A percentile compares a stretch with the other conserved stretches of the same genome.
phyloP scores from a whole-genome alignment of 345 rosid species.

The Erysimum cheiranthoides region DNA sequence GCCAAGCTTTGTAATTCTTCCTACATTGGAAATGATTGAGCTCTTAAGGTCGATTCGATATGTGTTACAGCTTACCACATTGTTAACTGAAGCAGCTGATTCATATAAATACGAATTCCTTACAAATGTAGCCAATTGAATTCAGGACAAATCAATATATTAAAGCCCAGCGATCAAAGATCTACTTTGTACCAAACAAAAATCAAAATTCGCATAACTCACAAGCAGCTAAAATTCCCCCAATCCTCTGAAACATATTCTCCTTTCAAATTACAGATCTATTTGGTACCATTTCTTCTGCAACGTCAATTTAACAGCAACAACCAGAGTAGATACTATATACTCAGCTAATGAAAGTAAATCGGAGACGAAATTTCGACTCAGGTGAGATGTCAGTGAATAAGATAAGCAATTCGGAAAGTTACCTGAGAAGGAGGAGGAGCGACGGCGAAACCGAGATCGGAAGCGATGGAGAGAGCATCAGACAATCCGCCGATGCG shows the following conservation, averaged over 20 bases:
- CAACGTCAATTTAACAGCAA: constrained; percentile 19
- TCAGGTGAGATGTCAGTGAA: neutral
- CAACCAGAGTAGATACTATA: neutral
- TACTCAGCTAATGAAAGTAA: constrained; percentile 13
- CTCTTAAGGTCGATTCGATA: constrained; percentile 16
- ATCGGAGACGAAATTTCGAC: neutral
- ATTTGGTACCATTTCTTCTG: constrained; percentile 19
- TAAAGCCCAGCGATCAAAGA: constrained; percentile 1
- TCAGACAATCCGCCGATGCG: constrained; percentile 98
- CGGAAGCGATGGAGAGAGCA: constrained; percentile 97
- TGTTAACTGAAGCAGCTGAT: neutral
- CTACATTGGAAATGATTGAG: constrained; percentile 33
- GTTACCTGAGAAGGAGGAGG: constrained; percentile 81
- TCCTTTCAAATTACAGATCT: constrained; percentile 22
- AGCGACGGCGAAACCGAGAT: constrained; percentile 87
- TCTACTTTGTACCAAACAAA: neutral
- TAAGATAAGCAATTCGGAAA: constrained; percentile 3
- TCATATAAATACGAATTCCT: neutral
- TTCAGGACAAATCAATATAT: neutral
- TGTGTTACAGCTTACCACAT: neutral
- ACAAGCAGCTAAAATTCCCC: constrained; percentile 10
- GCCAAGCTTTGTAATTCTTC: constrained; percentile 72
- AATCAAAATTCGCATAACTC: constrained; percentile 8
- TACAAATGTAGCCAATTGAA: constrained; percentile 17
- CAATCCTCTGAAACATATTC: neutral